Evolutionary conservation across 768 basidiomycete genomes (phyloP).

Genomic region (Clitopilus passeckerianus): DNA sequence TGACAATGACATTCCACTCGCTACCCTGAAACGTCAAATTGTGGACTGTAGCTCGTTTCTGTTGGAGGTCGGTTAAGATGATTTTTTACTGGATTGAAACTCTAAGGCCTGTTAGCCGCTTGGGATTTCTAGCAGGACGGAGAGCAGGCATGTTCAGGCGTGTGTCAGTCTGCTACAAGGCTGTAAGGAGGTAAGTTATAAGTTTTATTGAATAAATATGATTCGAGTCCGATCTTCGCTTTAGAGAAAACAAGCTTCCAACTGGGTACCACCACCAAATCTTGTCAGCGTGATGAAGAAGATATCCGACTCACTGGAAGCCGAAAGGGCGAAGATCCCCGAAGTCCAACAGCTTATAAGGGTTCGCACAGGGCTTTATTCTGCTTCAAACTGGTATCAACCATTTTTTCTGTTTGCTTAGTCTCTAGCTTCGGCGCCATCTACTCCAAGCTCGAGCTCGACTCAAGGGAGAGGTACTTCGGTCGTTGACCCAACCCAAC

Average conservation of each 20-base stretch:
- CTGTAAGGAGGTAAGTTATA: slow-evolving; percentile 31
- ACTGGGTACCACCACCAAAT: slow-evolving; percentile 39
- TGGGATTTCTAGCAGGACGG: slow-evolving; percentile 18
- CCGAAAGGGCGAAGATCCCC: slow-evolving; percentile 16
- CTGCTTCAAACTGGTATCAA: slow-evolving; percentile 29
- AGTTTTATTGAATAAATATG: neutral
- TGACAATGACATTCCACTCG: slow-evolving; percentile 19
- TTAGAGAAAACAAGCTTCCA: slow-evolving; percentile 35
- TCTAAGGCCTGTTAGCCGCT: slow-evolving; percentile 21
- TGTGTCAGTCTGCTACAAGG: slow-evolving; percentile 38
- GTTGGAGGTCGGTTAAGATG: slow-evolving; percentile 36
- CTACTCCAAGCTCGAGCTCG: neutral
- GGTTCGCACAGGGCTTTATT: slow-evolving; percentile 50
- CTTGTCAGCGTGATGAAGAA: slow-evolving; percentile 28
- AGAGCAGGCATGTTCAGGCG: slow-evolving; percentile 26
- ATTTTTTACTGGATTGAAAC: slow-evolving; percentile 1
- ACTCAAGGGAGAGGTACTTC: slow-evolving; percentile 4
- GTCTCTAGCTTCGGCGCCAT: slow-evolving; percentile 25
- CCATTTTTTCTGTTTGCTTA: slow-evolving; percentile 40
- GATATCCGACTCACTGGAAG: slow-evolving; percentile 14
- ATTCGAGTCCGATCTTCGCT: slow-evolving; percentile 1
- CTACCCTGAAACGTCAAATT: slow-evolving; percentile 37
- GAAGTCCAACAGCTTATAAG: slow-evolving; percentile 41
- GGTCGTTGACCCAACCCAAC: neutral
- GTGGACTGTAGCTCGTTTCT: slow-evolving; percentile 45